Evolutionary conservation across 164 flowering plant species (phyloP).

Genomic region (Dillenia suffruticosa): DNA sequence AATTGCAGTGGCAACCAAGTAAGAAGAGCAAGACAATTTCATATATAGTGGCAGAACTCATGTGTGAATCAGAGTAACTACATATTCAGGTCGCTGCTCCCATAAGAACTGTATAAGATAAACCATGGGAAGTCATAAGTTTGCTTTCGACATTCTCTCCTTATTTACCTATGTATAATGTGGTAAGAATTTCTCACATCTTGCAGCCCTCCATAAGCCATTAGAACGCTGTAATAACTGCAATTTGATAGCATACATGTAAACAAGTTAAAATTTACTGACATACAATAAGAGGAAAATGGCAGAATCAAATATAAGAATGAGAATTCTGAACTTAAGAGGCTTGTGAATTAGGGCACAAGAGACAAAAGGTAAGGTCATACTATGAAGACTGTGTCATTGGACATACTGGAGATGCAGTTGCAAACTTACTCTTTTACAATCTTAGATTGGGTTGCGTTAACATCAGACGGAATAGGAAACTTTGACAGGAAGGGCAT

Average conservation of each 20-base stretch:
- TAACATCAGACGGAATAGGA: conserved; percentile 48
- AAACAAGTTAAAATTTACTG: too few species aligned
- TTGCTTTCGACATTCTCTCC: too few species aligned
- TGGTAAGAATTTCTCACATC: conserved; percentile 46
- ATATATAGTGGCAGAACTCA: conserved; percentile 64
- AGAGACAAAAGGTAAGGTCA: too few species aligned
- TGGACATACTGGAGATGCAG: too few species aligned
- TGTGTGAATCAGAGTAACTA: conserved; percentile 36
- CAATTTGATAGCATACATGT: neutral
- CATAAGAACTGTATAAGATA: conserved; percentile 44
- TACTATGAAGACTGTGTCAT: too few species aligned
- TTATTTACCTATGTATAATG: neutral
- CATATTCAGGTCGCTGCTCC: conserved; percentile 49
- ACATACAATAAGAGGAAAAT: too few species aligned
- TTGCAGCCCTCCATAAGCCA: conserved; percentile 78
- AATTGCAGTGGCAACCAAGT: conserved; percentile 72
- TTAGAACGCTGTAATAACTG: conserved; percentile 82
- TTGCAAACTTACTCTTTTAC: conserved; percentile 43
- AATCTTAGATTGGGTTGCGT: conserved; percentile 21
- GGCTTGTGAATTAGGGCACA: too few species aligned
- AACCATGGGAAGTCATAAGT: too few species aligned
- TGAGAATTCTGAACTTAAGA: too few species aligned
- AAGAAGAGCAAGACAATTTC: conserved; percentile 32
- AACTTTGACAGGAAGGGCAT: conserved; percentile 78
- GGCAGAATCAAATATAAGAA: too few species aligned